Base-by-base conservation (phyloP, 2,329 filamentous ascomycete species). In the Cytospora paraplurivora region DNA sequence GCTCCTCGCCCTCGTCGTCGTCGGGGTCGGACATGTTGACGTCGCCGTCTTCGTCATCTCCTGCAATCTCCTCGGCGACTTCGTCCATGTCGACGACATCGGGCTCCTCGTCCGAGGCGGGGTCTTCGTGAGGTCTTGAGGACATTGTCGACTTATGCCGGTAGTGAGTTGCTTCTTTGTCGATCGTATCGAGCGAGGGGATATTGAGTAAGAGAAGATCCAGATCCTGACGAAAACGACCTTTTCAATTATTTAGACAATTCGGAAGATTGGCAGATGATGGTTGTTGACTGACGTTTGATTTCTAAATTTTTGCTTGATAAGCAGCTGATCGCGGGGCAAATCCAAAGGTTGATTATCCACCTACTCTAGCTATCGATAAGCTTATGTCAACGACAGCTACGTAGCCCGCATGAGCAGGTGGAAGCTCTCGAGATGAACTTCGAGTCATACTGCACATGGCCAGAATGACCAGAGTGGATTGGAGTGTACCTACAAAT, bases 71-170 rank as follows among this genome's bases (percentile, higher is more conserved):
- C 77, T 96, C 92, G 34, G 86, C 89, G 3, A 87, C 89, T 68
- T 97, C 93, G 44, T 90, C 88, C 61, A 86, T 85, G 70, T 88
- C 88, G 67, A 96, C 85, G 78, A 93, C 88, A 68, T 87, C 88
- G 70, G 88, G 85, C 66, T 89, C 85, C 60, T 86, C 84, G 67
- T 88, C 82, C 52, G 68, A 68, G 61, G 77, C 73, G 59, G 78
- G 76, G 67, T 79, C 69, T 63, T 76, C 72, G 62, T 78, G 75
- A 66, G 76, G 74, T 67, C 71, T 62, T 37, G 68, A 66, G 21
- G 70, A 63, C 69, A 71, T 70, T 47, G 10, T 62, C 52, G 47
- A n/a, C 35, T 33, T 19, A 1, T 11, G 41, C 34, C 17, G 34
- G 34, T 6, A n/a, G 19, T 19, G 8, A 21, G 1, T 49, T 2